Conservation (phyloP, 2,329 filamentous ascomycete genomes). For the Achaetomium macrosporum region DNA sequence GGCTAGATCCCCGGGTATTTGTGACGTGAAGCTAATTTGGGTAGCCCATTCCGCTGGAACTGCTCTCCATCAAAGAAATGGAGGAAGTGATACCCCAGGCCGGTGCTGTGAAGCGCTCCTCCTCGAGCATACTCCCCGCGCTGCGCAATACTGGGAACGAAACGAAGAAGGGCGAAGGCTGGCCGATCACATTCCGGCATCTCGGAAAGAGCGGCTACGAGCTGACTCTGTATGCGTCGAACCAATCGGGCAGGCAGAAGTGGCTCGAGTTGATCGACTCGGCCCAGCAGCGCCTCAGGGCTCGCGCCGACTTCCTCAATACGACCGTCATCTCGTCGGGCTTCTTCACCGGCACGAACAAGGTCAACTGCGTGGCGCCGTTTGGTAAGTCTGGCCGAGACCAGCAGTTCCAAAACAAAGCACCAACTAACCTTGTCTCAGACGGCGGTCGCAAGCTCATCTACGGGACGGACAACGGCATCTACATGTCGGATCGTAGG, state of each 20-base stretch:
- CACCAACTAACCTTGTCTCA: slow-evolving; percentile 31
- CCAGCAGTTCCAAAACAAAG: not conserved
- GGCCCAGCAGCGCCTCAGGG: slow-evolving; percentile 79
- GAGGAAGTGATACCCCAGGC: slow-evolving; percentile 83
- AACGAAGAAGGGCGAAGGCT: slow-evolving; percentile 66
- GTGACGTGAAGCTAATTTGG: slow-evolving; percentile 14
- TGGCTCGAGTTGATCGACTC: slow-evolving; percentile 95
- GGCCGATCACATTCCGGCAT: slow-evolving; percentile 93
- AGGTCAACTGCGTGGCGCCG: slow-evolving; percentile 90
- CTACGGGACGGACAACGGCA: slow-evolving; percentile 88
- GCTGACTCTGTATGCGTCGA: slow-evolving; percentile 79
- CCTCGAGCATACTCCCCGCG: slow-evolving; percentile 70
- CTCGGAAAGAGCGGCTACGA: slow-evolving; percentile 95
- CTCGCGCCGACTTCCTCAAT: slow-evolving; percentile 88
- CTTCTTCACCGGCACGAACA: slow-evolving; percentile 62
- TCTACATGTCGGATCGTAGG: slow-evolving; percentile 87
- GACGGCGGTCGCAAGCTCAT: slow-evolving; percentile 94
- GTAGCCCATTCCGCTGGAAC: slow-evolving; percentile 84
- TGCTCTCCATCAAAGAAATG: slow-evolving; percentile 94
- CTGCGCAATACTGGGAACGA: slow-evolving; percentile 43
- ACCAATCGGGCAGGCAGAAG: slow-evolving; percentile 81
- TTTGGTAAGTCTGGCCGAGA: slow-evolving; percentile 56
- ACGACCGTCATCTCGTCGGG: slow-evolving; percentile 54
- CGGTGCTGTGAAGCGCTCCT: slow-evolving; percentile 77
- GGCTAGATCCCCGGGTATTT: not conserved